These are phyloP conservation scores for Podospora comata DNA, from an alignment of 495 filamentous ascomycete genomes.

Conservation along the genomic window DNA sequence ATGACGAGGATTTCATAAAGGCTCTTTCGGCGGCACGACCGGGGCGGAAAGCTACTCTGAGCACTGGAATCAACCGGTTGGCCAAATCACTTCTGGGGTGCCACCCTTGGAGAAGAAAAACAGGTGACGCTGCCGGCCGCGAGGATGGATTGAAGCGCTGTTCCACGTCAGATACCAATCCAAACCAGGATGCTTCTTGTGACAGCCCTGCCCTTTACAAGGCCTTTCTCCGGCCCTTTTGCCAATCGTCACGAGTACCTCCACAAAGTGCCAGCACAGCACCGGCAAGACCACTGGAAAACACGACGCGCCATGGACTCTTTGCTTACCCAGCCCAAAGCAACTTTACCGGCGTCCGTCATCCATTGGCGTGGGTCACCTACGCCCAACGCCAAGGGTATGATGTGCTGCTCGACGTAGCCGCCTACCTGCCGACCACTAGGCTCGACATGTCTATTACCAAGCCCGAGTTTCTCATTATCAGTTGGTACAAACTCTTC, in stretches of 20 bases:
- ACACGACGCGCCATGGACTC: slow-evolving; percentile 30
- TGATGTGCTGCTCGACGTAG: slow-evolving; percentile 57
- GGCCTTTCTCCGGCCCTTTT: background rate
- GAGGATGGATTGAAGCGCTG: too few relatives aligned
- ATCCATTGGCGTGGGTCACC: slow-evolving; percentile 51
- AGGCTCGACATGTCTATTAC: slow-evolving; percentile 50
- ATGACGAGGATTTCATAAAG: slow-evolving; percentile 11
- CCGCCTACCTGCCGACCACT: slow-evolving; percentile 54
- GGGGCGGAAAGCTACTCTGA: background rate
- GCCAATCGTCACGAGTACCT: background rate
- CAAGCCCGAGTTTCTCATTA: slow-evolving; percentile 54
- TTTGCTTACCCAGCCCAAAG: slow-evolving; percentile 65
- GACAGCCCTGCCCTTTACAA: background rate
- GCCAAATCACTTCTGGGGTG: background rate
- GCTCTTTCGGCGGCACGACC: slow-evolving; percentile 13
- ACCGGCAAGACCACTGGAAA: too few relatives aligned
- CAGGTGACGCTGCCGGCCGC: too few relatives aligned
- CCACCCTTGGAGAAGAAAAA: background rate
- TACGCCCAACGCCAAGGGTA: slow-evolving; percentile 41
- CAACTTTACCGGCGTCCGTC: slow-evolving; percentile 60
- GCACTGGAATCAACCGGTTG: background rate
- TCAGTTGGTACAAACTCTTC: slow-evolving; percentile 65
- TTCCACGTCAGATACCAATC: too few relatives aligned
- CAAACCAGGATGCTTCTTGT: background rate
- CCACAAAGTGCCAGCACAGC: too few relatives aligned